Percentiles rank a stretch among this genome's conserved stretches.
phyloP scores from a whole-genome alignment of 768 basidiomycete genomes.

The Kwoniella heveanensis region DNA sequence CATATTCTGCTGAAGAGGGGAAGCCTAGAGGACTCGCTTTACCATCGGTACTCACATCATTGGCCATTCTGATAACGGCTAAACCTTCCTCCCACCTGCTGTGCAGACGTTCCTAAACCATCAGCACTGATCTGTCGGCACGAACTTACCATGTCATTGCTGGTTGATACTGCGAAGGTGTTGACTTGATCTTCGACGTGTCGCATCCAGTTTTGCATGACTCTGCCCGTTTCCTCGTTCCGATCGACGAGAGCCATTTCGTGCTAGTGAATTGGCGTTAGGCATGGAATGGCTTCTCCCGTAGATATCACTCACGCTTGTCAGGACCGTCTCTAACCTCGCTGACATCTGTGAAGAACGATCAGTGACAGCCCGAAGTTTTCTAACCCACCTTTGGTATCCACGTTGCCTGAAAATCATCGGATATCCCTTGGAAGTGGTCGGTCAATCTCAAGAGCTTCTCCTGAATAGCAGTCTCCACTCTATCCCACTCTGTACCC shows the following conservation, averaged over 20 bases:
- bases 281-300: no score
- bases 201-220: neutral
- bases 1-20: no score
- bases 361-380: neutral
- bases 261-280: neutral
- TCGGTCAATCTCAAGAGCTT: neutral
- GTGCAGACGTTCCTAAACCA: neutral
- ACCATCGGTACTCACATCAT: neutral
- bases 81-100: neutral
- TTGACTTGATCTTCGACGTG: neutral
- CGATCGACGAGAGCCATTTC: neutral
- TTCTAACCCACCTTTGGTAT: constrained; percentile 4
- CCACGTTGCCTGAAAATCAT: neutral
- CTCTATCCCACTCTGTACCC: constrained; percentile 2
- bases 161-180: neutral
- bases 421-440: constrained; percentile 6
- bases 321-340: neutral
- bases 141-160: neutral
- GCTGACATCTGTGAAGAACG: neutral
- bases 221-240: neutral
- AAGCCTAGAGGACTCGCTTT: no score
- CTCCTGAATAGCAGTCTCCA: constrained; percentile 1
- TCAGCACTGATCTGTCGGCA: neutral
- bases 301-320: constrained; percentile 8
- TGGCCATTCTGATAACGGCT: neutral